A percentile compares a stretch with the other conserved stretches of the same genome.
Evolutionary conservation across 2,329 filamentous ascomycete genomes (phyloP).

Genomic region (Microthyrium microscopicum): DNA sequence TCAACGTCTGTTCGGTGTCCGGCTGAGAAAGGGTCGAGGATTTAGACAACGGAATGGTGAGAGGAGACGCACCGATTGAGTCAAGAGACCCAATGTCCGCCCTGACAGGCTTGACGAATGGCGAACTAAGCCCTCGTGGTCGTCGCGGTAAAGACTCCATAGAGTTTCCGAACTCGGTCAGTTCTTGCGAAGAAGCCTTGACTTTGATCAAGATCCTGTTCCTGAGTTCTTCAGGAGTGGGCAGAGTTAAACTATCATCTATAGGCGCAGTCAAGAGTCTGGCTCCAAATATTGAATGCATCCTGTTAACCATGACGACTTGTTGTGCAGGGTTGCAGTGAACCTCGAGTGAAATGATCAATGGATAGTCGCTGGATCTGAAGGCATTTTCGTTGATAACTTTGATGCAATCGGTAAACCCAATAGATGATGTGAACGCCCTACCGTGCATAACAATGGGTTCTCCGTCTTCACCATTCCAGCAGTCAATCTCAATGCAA

Average conservation of each 20-base stretch:
- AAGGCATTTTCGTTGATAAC: conserved; percentile 95
- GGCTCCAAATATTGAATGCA: conserved; percentile 69
- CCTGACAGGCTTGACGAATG: conserved; percentile 46
- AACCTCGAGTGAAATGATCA: conserved; percentile 91
- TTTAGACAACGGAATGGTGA: conserved; percentile 34
- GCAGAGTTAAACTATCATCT: conserved; percentile 50
- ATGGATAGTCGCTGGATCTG: conserved; percentile 64
- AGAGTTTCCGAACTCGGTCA: conserved; percentile 40
- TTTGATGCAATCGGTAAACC: conserved; percentile 80
- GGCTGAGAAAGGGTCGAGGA: conserved; percentile 35
- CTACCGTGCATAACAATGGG: conserved; percentile 84
- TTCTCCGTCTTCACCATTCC: conserved; percentile 78
- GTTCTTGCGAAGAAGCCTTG: too few species aligned
- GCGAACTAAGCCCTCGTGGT: conserved; percentile 60
- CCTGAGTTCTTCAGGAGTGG: conserved; percentile 73
- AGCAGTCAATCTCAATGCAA: conserved; percentile 95
- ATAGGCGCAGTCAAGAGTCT: conserved; percentile 63
- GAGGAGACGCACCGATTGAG: too few species aligned
- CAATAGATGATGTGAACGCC: conserved; percentile 74
- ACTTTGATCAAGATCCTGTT: conserved; percentile 84
- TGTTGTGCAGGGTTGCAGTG: conserved; percentile 80
- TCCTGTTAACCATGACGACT: conserved; percentile 72
- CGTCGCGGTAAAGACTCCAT: conserved; percentile 21
- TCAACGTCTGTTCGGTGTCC: conserved; percentile 23
- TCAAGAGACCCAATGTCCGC: too few species aligned